Conservation (phyloP, 169 alveolate species). For the Cryptosporidium ryanae region DNA sequence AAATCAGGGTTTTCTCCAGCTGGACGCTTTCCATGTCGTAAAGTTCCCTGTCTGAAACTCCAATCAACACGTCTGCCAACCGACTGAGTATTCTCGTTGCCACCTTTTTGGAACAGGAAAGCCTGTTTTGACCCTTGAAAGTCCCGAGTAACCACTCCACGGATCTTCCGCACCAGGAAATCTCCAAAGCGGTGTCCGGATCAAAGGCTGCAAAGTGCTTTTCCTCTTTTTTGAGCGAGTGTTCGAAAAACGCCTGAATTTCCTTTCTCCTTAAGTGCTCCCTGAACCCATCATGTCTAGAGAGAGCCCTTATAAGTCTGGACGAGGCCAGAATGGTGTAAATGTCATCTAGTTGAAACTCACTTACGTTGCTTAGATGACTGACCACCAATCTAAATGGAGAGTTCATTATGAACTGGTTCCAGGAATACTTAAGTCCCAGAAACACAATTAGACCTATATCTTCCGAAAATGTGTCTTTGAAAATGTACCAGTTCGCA, state of each 20-base stretch:
- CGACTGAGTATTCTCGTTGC: conserved; percentile 57
- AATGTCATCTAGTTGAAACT: conserved; percentile 49
- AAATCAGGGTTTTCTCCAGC: conserved; percentile 19
- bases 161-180: conserved; percentile 71
- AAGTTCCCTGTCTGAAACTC: conserved; percentile 36
- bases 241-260: conserved; percentile 28
- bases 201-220: conserved; percentile 66
- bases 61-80: conserved; percentile 47
- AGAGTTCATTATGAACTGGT: conserved; percentile 47
- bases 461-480: conserved; percentile 56
- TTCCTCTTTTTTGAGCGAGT: conserved; percentile 69
- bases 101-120: conserved; percentile 55
- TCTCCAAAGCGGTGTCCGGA: conserved; percentile 66
- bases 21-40: conserved; percentile 43
- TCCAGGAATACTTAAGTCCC: conserved; percentile 72
- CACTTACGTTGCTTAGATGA: conserved; percentile 49
- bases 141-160: conserved; percentile 31
- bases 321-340: conserved; percentile 39
- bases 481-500: conserved; percentile 39
- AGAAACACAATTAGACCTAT: conserved; percentile 32
- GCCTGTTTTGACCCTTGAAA: conserved; percentile 61
- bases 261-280: conserved; percentile 40
- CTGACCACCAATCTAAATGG: conserved; percentile 32
- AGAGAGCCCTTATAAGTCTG: conserved; percentile 47
- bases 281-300: conserved; percentile 57